Evolutionary conservation across 75 land plant genomes (phyloP).

Genomic region (Larix kaempferi): DNA sequence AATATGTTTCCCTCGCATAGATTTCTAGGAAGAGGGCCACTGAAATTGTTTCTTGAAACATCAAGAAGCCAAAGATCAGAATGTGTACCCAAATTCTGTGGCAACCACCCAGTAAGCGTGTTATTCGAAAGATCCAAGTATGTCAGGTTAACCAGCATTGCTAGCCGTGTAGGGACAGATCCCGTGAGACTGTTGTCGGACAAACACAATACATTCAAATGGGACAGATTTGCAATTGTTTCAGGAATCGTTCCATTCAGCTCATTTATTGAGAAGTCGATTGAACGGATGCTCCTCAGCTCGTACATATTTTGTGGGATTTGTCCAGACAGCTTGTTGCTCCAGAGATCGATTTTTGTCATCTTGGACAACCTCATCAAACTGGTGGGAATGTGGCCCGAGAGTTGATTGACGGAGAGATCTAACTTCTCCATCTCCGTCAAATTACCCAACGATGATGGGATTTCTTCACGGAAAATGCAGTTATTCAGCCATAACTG

Average conservation of each 20-base stretch:
- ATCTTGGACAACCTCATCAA: conserved; percentile 19
- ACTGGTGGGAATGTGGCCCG: conserved; percentile 14
- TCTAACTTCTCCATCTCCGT: conserved; percentile 16
- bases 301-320: conserved; percentile 22
- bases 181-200: no score
- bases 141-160: no score
- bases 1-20: conserved; percentile 16
- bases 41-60: conserved; percentile 20
- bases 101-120: no score
- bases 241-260: conserved; percentile 5
- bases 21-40: conserved; percentile 17
- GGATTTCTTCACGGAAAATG: conserved; percentile 31
- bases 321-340: conserved; percentile 20
- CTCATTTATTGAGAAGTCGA: background rate
- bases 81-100: no score
- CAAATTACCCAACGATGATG: conserved; percentile 20
- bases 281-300: background rate
- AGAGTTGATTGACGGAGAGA: conserved; percentile 21
- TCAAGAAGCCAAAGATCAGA: no score
- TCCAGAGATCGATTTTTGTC: conserved; percentile 7
- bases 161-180: no score
- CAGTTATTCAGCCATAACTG: background rate
- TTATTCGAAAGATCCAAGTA: no score
- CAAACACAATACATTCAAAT: no score
- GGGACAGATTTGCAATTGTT: conserved; percentile 16